Evolutionary conservation across 2,329 filamentous ascomycete genomes (phyloP).

Genomic region (Pseudogymnoascus sp.): DNA sequence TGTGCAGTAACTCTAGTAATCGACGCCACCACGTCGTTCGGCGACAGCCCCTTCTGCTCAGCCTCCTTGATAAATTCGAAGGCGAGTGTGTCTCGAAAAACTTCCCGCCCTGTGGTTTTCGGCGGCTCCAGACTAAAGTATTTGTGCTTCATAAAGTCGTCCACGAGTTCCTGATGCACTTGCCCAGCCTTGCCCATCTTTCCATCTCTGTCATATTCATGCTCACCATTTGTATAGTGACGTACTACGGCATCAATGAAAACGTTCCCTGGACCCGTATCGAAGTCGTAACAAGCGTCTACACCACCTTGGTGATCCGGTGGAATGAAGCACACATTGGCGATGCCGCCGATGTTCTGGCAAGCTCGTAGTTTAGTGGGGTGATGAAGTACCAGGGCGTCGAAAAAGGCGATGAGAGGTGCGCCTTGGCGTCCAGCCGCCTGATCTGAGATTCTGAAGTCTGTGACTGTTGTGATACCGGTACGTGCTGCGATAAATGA

Average conservation of each 20-base stretch:
- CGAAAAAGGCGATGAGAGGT: conserved; percentile 49
- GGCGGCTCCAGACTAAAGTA: conserved; percentile 45
- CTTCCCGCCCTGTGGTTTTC: conserved; percentile 50
- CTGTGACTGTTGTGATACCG: conserved; percentile 49
- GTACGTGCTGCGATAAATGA: conserved; percentile 44
- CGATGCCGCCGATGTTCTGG: conserved; percentile 54
- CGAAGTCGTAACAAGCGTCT: conserved; percentile 39
- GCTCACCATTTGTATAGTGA: conserved; percentile 41
- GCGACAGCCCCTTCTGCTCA: conserved; percentile 34
- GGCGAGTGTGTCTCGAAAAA: conserved; percentile 48
- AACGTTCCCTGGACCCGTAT: conserved; percentile 47
- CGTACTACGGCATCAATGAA: conserved; percentile 49
- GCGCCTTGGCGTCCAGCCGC: conserved; percentile 46
- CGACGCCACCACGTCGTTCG: conserved; percentile 47
- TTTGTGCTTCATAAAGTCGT: conserved; percentile 39
- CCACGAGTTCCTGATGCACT: conserved; percentile 42
- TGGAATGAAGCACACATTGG: conserved; percentile 52
- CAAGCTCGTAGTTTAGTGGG: conserved; percentile 48
- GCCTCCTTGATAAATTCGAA: conserved; percentile 42
- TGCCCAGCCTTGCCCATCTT: conserved; percentile 40
- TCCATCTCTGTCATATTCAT: conserved; percentile 44
- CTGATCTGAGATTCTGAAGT: conserved; percentile 49
- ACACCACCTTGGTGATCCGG: conserved; percentile 33
- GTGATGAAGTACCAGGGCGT: conserved; percentile 46
- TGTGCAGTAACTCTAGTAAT: conserved; percentile 51